These are phyloP conservation scores for Gaeumannomyces tritici DNA, from an alignment of 2,329 filamentous ascomycete species.

Conservation along the genomic window DNA sequence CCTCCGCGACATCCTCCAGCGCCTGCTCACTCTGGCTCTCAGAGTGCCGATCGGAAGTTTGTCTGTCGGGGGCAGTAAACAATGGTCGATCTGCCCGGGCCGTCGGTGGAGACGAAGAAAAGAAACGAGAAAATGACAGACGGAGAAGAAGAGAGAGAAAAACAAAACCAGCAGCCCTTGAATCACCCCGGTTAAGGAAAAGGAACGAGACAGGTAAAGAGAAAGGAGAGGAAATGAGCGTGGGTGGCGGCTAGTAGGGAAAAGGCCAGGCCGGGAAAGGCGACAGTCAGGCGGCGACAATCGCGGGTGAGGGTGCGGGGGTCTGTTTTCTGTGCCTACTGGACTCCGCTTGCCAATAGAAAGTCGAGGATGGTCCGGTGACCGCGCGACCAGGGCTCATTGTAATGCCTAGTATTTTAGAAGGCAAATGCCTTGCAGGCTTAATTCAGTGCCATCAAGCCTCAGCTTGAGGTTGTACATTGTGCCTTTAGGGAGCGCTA, in stretches of 20 bases:
- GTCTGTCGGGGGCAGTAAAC: not conserved
- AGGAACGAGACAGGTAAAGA: not conserved
- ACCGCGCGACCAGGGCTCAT: not conserved
- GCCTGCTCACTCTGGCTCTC: not conserved
- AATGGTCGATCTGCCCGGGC: not conserved
- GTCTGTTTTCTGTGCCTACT: not conserved
- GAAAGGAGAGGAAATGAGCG: not conserved
- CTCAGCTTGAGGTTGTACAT: not conserved
- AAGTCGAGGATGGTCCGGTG: not conserved
- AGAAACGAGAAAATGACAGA: not conserved
- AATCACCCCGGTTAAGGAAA: not conserved
- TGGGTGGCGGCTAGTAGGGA: not conserved
- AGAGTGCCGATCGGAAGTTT: not conserved
- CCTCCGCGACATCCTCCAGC: not conserved
- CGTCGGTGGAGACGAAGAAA: not conserved
- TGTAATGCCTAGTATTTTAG: not conserved
- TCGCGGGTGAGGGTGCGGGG: not conserved
- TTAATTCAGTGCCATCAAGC: not conserved
- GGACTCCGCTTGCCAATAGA: not conserved
- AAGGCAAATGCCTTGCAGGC: not conserved
- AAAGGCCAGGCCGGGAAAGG: not conserved
- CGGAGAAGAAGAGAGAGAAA: not conserved
- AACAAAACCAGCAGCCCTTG: not conserved
- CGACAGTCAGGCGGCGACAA: not conserved
- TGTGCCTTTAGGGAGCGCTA: not conserved